A percentile compares a stretch with the other conserved stretches of the same genome.
phyloP scores from a whole-genome alignment of 805 yeast species.

The Candida gorgasii region DNA sequence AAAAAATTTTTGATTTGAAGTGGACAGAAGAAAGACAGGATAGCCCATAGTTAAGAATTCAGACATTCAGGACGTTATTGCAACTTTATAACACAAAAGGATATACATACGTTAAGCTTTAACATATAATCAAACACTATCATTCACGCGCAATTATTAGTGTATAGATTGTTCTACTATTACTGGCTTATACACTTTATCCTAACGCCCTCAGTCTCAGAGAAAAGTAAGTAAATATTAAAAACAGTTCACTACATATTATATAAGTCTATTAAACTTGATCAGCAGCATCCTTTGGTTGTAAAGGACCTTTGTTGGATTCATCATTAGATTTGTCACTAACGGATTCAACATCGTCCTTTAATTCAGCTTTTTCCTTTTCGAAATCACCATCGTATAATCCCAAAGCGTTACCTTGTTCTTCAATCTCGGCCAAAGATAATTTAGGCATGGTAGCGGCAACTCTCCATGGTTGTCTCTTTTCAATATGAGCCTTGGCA shows the following conservation, averaged over 20 bases:
- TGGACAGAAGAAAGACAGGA: too few relatives aligned
- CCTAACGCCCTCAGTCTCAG: too few relatives aligned
- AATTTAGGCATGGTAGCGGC: conserved; percentile 65
- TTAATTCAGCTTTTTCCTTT: conserved; percentile 34
- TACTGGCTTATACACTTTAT: too few relatives aligned
- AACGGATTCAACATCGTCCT: conserved; percentile 23
- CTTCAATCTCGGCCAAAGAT: conserved; percentile 56
- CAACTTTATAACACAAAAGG: too few relatives aligned
- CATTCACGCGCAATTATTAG: too few relatives aligned
- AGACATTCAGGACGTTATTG: too few relatives aligned
- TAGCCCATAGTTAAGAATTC: too few relatives aligned
- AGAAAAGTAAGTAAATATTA: neutral
- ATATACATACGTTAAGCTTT: too few relatives aligned
- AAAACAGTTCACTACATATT: conserved; percentile 1
- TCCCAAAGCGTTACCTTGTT: conserved; percentile 59
- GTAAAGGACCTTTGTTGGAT: conserved; percentile 10
- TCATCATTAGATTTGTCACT: conserved; percentile 10
- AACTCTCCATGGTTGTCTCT: conserved; percentile 59
- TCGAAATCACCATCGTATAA: conserved; percentile 48
- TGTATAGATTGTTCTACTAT: too few relatives aligned
- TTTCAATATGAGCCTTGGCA: conserved; percentile 61
- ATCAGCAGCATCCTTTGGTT: conserved; percentile 8
- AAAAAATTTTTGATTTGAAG: too few relatives aligned
- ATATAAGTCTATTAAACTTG: conserved; percentile 4
- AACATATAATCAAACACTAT: too few relatives aligned